These are phyloP conservation scores for Alloteropsis semialata DNA, from an alignment of 176 grass and related monocot species.

Conservation along the genomic window DNA sequence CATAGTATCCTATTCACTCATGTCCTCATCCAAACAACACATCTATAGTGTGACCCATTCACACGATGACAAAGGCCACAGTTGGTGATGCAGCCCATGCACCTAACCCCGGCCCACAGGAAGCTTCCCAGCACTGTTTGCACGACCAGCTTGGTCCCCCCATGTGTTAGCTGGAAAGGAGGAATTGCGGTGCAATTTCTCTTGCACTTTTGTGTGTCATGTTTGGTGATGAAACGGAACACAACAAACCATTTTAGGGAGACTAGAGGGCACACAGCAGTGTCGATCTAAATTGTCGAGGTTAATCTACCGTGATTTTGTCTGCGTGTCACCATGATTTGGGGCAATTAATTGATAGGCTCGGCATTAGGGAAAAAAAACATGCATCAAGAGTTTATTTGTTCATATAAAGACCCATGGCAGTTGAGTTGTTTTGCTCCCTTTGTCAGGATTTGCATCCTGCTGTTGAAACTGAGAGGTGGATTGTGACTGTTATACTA, in stretches of 20 bases:
- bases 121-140: background rate
- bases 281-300: background rate
- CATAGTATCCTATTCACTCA: background rate
- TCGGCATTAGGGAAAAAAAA: background rate
- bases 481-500: background rate
- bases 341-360: background rate
- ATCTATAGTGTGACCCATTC: background rate
- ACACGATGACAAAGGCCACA: background rate
- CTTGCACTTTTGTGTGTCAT: background rate
- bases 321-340: background rate
- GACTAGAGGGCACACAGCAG: background rate
- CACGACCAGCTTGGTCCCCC: background rate
- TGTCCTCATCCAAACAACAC: background rate
- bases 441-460: background rate
- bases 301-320: background rate
- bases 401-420: too few relatives aligned
- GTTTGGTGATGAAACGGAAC: background rate
- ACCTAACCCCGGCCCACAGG: background rate
- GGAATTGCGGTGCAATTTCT: background rate
- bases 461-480: background rate
- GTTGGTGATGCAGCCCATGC: conserved; percentile 18
- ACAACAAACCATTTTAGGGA: background rate
- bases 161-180: conserved; percentile 11
- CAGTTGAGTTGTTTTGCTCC: background rate
- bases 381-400: background rate